phyloP scores from a whole-genome alignment of 768 basidiomycete species.

The Macrolepiota dolichaula region DNA sequence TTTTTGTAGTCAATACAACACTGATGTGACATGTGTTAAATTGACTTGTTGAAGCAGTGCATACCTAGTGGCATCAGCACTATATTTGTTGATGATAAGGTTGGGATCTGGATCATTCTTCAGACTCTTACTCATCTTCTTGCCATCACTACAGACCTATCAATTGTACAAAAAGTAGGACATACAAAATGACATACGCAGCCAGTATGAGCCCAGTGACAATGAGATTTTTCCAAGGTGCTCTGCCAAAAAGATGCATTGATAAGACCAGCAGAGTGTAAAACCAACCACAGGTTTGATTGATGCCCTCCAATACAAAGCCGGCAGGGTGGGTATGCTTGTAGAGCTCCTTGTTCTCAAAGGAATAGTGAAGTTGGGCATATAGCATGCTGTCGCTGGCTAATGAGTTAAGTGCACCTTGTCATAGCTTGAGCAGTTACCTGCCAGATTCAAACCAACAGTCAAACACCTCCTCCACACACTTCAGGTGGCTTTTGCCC shows the following conservation, averaged over 20 bases:
- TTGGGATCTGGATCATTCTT: conserved; percentile 97
- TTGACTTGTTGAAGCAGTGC: not conserved
- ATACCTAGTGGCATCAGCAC: conserved; percentile 92
- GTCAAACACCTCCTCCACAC: conserved; percentile 98
- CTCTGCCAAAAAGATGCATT: conserved; percentile 90
- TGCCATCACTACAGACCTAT: conserved; percentile 68
- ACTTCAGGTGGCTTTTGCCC: conserved; percentile 82
- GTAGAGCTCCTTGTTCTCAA: conserved; percentile 91
- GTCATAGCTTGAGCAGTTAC: conserved; percentile 35
- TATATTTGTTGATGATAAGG: conserved; percentile 84
- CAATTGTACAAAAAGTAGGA: conserved; percentile 5
- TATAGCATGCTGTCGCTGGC: conserved; percentile 86
- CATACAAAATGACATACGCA: conserved; percentile 52
- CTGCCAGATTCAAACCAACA: conserved; percentile 99
- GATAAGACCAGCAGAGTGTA: conserved; percentile 95
- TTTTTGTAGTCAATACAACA: too few species aligned
- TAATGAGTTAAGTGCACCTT: not conserved
- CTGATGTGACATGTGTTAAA: too few species aligned
- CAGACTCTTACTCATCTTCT: conserved; percentile 99
- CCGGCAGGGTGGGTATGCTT: conserved; percentile 88
- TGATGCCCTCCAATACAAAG: conserved; percentile 97
- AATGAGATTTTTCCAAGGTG: conserved; percentile 98
- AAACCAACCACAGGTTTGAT: conserved; percentile 99
- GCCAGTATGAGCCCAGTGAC: conserved; percentile 95
- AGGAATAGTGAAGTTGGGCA: conserved; percentile 95